phyloP scores from a whole-genome alignment of 2,329 filamentous ascomycete species.

The Pleoardoris graminearum region DNA sequence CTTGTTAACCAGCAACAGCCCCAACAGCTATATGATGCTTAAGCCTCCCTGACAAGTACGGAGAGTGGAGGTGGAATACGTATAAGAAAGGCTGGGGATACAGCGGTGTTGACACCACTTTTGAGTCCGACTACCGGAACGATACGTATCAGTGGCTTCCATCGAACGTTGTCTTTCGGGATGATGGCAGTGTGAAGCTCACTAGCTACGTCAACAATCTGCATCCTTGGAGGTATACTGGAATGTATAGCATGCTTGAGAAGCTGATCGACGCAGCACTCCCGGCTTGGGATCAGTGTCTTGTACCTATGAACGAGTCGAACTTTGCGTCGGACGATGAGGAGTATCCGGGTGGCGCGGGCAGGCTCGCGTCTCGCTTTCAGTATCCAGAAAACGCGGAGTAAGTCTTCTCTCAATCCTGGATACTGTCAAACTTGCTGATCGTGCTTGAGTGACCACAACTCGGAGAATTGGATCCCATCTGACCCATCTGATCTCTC shows the following conservation, averaged over 20 bases:
- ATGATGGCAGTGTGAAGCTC: slow-evolving; percentile 44
- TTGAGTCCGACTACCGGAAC: slow-evolving; percentile 25
- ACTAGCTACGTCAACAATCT: slow-evolving; percentile 57
- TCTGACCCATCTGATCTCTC: slow-evolving; percentile 10
- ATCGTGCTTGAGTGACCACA: slow-evolving; percentile 11
- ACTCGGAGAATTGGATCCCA: slow-evolving; percentile 15
- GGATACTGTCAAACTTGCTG: background rate
- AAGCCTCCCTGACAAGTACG: no score
- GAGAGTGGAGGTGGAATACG: no score
- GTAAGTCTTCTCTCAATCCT: background rate
- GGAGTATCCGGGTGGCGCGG: slow-evolving; percentile 15
- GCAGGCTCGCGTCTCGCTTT: slow-evolving; percentile 10
- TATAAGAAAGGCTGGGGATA: no score
- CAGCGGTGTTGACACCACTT: background rate
- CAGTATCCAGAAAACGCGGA: background rate
- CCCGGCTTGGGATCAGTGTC: slow-evolving; percentile 22
- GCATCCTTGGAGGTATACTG: slow-evolving; percentile 45
- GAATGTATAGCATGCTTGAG: slow-evolving; percentile 23
- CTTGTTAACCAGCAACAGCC: no score
- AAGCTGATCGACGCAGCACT: slow-evolving; percentile 20
- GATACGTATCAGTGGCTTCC: slow-evolving; percentile 54
- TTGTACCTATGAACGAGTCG: no score
- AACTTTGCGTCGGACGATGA: background rate
- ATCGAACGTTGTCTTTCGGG: slow-evolving; percentile 49
- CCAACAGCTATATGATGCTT: no score